Conservation (phyloP, 129 eudicot species). For the Chrysanthemum makinoi region DNA sequence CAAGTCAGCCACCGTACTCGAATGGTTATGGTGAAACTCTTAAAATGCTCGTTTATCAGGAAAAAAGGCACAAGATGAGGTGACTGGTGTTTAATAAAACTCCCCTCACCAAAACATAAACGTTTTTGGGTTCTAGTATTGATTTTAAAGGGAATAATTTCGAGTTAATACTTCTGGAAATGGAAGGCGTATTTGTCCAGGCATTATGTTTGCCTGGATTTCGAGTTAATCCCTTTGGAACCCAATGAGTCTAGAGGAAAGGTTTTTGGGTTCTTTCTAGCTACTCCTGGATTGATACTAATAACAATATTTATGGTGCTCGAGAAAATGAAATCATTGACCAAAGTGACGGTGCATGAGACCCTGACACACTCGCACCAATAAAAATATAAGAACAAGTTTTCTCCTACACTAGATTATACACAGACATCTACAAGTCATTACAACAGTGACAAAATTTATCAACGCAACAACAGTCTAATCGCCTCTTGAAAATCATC, state of each 20-base stretch:
- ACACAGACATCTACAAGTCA: constrained; percentile 3
- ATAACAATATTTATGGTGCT: background rate
- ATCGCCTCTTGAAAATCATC: constrained; percentile 21
- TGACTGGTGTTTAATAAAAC: too few species aligned
- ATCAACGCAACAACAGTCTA: constrained; percentile 14
- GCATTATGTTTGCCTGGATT: constrained; percentile 40
- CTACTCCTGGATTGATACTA: background rate
- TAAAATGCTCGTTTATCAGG: too few species aligned
- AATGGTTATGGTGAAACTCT: too few species aligned
- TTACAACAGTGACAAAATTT: constrained; percentile 24
- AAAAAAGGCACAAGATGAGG: too few species aligned
- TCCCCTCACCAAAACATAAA: too few species aligned
- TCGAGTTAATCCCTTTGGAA: too few species aligned
- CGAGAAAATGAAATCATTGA: too few species aligned
- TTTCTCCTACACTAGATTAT: constrained; percentile 16
- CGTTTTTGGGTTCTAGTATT: background rate
- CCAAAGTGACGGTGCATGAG: too few species aligned
- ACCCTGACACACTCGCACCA: too few species aligned
- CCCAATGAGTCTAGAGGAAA: too few species aligned
- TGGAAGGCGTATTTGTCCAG: constrained; percentile 61
- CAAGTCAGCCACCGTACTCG: too few species aligned
- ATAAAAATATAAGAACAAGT: background rate
- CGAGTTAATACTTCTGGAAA: constrained; percentile 51
- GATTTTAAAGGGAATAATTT: constrained; percentile 40
- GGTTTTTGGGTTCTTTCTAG: background rate